These are phyloP conservation scores for Trametes versicolor DNA, from an alignment of 1,284 basidiomycete genomes.

Conservation along the genomic window DNA sequence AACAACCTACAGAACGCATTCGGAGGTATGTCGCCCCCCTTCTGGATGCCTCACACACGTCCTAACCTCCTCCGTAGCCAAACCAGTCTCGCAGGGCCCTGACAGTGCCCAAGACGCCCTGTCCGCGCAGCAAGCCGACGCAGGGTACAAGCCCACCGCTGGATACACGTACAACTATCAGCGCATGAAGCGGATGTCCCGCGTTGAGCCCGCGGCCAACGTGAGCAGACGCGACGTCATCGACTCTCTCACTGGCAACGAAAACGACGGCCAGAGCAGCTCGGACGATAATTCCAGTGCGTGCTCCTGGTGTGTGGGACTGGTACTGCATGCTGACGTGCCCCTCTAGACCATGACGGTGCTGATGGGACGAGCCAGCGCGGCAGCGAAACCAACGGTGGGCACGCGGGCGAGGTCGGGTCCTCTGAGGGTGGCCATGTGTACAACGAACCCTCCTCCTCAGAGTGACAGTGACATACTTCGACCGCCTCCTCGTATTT, in stretches of 20 bases:
- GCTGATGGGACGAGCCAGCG: constrained; percentile 23
- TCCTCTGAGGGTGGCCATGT: constrained; percentile 27
- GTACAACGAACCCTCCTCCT: constrained; percentile 17
- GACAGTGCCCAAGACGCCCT: neutral
- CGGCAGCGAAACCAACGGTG: constrained; percentile 15
- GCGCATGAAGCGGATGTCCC: constrained; percentile 12
- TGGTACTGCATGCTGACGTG: neutral
- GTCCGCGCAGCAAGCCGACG: neutral
- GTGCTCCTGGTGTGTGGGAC: neutral
- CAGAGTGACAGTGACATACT: neutral
- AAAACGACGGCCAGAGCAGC: neutral
- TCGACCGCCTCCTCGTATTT: neutral
- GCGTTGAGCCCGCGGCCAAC: neutral
- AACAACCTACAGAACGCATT: neutral
- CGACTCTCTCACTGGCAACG: neutral
- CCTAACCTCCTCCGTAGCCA: neutral
- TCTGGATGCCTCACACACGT: neutral
- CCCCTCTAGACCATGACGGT: constrained; percentile 18
- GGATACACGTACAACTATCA: neutral
- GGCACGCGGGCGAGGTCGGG: constrained; percentile 21
- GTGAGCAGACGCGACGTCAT: constrained; percentile 3
- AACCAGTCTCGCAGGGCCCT: neutral
- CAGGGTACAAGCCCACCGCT: neutral
- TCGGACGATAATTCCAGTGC: constrained; percentile 23
- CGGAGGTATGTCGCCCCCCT: constrained; percentile 1